Evolutionary conservation across 306 rosid genomes (phyloP), one percentile per base, ranked within the genome.

Genomic region (Vicia sativa): DNA sequence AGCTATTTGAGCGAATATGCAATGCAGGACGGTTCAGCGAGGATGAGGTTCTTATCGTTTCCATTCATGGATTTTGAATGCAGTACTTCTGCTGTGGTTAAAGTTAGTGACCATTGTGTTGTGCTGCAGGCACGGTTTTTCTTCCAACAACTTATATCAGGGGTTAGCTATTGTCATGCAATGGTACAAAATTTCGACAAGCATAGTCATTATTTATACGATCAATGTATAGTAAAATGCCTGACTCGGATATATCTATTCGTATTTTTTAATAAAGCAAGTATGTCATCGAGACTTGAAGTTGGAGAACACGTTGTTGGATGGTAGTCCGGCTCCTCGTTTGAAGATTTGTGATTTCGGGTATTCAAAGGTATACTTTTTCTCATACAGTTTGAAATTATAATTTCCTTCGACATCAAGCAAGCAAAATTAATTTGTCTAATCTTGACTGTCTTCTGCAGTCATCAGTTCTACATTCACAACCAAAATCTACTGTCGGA

Each of bases 401-500:
- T 4, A 29, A 29, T 5, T 29, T 31, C 6, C 37, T 31, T 2
- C 2, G 9, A 31, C 5, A 6, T 31, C 7, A 31, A 31, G 37
- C 2, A 31, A n/a, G n/a, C n/a, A n/a, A n/a, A 31, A 31, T 4
- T 31, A 31, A 6, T 29, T 29, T 31, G 37, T 31, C 9, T 31
- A 31, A 31, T 70, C 67, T 45, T 67, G 28, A 49, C 23, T 41
- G 45, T 77, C 65, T 67, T 73, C 78, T 60, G 74, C 86, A 92
- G 96, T 92, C 96, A 44, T 89, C 96, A 0, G 91, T 89, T 78
- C 85, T 92, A 52, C 98, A 92, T 77, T 92, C 98, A 13, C 98
- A 92, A 79, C 98, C 98, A 65, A 92, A 89, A 77, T 92, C 98
- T 77, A 92, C 98, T 0, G 98, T 92, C 49, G 98, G 98, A 28